Conservation (phyloP, 2,329 filamentous ascomycete species). For the Hymenoscyphus scutula region DNA sequence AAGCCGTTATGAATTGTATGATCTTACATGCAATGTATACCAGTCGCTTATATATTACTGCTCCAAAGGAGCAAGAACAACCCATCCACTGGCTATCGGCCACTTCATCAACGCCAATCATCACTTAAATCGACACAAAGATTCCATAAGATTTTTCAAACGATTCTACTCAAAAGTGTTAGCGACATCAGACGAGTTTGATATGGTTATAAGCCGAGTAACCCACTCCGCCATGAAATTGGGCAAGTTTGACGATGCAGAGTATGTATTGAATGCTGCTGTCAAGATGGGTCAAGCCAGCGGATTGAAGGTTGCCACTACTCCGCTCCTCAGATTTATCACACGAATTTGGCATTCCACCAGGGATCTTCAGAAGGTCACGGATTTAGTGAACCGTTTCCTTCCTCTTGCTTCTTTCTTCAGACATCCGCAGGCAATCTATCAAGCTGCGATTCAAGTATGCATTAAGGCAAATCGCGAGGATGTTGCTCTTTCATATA, state of each 20-base stretch:
- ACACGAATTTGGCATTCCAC: conserved; percentile 30
- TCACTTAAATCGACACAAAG: conserved; percentile 22
- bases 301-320: conserved; percentile 24
- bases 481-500: conserved; percentile 26
- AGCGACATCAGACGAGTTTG: conserved; percentile 25
- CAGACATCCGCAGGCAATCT: conserved; percentile 28
- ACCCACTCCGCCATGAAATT: conserved; percentile 27
- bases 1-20: conserved; percentile 22
- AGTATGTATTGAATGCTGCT: conserved; percentile 26
- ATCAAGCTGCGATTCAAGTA: conserved; percentile 34
- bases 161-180: conserved; percentile 20
- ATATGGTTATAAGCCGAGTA: conserved; percentile 19
- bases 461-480: conserved; percentile 33
- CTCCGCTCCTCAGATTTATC: conserved; percentile 30
- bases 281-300: conserved; percentile 24
- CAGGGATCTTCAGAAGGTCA: conserved; percentile 26
- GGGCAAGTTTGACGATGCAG: conserved; percentile 21
- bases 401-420: conserved; percentile 17
- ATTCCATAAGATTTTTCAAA: conserved; percentile 22
- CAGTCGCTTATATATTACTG: not conserved
- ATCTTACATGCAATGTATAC: conserved; percentile 26
- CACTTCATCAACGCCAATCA: conserved; percentile 28
- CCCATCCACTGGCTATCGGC: conserved; percentile 7
- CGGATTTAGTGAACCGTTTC: conserved; percentile 30
- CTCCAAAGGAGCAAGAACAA: not conserved